Evolutionary conservation across 2,329 filamentous ascomycete genomes (phyloP).

Genomic region (Fusarium praegraminearum): DNA sequence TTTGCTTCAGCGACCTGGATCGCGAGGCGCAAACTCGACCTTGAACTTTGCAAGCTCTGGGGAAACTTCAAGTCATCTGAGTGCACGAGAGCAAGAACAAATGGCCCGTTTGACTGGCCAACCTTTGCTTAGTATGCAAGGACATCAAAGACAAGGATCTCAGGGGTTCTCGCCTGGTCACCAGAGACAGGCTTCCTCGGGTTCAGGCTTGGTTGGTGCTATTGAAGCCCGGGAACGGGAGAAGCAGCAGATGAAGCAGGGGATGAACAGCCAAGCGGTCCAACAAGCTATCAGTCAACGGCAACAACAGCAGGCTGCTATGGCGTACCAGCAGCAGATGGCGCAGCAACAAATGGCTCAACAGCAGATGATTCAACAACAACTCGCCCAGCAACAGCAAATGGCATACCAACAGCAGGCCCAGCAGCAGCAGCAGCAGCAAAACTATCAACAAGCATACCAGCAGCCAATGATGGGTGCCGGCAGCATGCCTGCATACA

Average conservation of each 20-base stretch:
- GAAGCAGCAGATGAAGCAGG: conserved; percentile 76
- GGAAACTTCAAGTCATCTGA: conserved; percentile 69
- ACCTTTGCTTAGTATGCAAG: conserved; percentile 76
- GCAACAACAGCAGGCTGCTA: conserved; percentile 35
- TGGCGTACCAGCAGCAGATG: conserved; percentile 59
- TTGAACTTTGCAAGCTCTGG: conserved; percentile 61
- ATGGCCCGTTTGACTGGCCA: conserved; percentile 85
- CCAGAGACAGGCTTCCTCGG: conserved; percentile 62
- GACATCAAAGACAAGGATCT: conserved; percentile 63
- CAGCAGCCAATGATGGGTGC: conserved; percentile 46
- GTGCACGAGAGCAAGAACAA: conserved; percentile 88
- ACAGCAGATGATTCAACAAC: conserved; percentile 44
- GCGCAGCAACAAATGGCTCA: conserved; percentile 58
- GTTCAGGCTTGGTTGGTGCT: conserved; percentile 77
- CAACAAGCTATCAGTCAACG: conserved; percentile 41
- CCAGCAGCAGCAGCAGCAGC: conserved; percentile 44
- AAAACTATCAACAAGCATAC: conserved; percentile 42
- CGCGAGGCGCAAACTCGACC: conserved; percentile 67
- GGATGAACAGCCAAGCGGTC: conserved; percentile 61
- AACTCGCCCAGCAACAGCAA: conserved; percentile 50
- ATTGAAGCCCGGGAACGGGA: conserved; percentile 86
- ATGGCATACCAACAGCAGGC: conserved; percentile 63
- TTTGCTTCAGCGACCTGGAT: conserved; percentile 65
- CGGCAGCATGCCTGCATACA: conserved; percentile 45
- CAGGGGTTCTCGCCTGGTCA: conserved; percentile 69